Conservation (phyloP, 345 rosid species). For the Gossypium arboreum region DNA sequence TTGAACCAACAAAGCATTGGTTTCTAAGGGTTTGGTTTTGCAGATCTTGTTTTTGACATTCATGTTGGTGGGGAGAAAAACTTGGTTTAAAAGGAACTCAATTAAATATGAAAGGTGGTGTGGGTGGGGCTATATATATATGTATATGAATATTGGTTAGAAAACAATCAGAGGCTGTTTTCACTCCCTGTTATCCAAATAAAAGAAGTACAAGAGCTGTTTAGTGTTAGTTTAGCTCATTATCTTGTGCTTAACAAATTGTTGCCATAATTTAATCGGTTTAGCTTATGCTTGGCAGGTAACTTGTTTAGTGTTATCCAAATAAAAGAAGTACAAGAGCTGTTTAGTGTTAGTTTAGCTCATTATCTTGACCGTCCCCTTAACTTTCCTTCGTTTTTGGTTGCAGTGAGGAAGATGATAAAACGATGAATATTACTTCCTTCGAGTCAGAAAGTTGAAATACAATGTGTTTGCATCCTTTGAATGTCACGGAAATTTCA, state of each 20-base stretch:
- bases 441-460: background rate
- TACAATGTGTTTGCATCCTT: background rate
- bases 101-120: background rate
- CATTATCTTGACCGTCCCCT: background rate
- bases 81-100: background rate
- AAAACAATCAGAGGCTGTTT: background rate
- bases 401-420: conserved; percentile 3
- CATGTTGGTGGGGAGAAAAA: background rate
- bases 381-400: background rate
- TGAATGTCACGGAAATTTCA: background rate
- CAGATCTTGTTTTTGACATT: background rate
- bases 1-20: too few species aligned
- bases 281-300: background rate
- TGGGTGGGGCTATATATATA: background rate
- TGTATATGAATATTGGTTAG: background rate
- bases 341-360: too few species aligned
- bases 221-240: background rate
- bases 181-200: background rate
- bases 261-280: background rate
- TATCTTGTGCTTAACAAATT: background rate
- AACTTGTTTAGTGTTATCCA: background rate
- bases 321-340: too few species aligned
- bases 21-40: background rate
- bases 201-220: background rate
- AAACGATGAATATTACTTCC: background rate